These are phyloP conservation scores for Claviceps paspali DNA, from an alignment of 2,329 filamentous ascomycete species.

Conservation along the genomic window DNA sequence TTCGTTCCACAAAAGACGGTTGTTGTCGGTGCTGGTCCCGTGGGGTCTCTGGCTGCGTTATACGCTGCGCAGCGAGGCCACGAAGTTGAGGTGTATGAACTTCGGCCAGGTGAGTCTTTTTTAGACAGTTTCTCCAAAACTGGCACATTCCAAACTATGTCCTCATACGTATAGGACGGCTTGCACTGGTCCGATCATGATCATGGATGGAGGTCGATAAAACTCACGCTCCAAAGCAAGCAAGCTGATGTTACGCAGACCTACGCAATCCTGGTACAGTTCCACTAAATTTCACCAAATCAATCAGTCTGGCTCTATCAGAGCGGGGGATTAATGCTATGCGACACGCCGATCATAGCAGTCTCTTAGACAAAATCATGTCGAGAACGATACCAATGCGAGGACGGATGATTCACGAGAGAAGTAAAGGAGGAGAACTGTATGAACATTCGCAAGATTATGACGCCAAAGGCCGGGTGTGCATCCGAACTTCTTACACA, in stretches of 20 bases:
- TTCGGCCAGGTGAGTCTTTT: conserved; percentile 68
- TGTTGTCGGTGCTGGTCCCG: conserved; percentile 82
- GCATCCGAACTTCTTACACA: conserved; percentile 11
- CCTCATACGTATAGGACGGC: too few species aligned
- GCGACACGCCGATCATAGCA: conserved; percentile 48
- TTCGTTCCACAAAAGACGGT: conserved; percentile 45
- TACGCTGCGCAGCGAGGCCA: conserved; percentile 84
- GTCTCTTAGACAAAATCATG: conserved; percentile 60
- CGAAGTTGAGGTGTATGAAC: conserved; percentile 85
- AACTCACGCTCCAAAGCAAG: not conserved
- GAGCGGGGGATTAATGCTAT: conserved; percentile 88
- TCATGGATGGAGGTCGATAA: too few species aligned
- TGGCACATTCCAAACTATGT: too few species aligned
- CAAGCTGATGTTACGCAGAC: conserved; percentile 38
- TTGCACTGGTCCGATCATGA: too few species aligned
- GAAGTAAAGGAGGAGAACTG: conserved; percentile 45
- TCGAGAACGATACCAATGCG: conserved; percentile 77
- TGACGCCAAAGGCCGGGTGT: conserved; percentile 72
- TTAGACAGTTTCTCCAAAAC: too few species aligned
- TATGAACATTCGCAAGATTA: conserved; percentile 80
- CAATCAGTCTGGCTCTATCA: conserved; percentile 93
- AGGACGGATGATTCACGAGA: conserved; percentile 89
- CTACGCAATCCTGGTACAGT: conserved; percentile 68
- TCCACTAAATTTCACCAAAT: conserved; percentile 90
- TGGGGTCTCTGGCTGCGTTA: conserved; percentile 78